These are phyloP conservation scores for Rhytidhysteron rufulum DNA, from an alignment of 2,329 filamentous ascomycete species.

Conservation along the genomic window DNA sequence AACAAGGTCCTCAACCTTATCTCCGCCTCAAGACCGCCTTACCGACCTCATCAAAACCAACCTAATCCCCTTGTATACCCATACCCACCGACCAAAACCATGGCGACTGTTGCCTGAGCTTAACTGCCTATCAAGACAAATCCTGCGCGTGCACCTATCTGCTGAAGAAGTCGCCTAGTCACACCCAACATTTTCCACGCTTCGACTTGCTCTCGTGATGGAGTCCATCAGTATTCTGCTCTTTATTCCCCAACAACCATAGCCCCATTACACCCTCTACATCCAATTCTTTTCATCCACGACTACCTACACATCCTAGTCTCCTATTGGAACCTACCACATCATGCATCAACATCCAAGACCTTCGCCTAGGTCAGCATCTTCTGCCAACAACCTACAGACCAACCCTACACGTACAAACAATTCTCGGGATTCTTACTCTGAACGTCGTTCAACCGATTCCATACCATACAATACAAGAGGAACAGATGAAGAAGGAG, in stretches of 20 bases:
- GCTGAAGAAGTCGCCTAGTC: slow-evolving; percentile 23
- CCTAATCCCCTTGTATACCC: slow-evolving; percentile 12
- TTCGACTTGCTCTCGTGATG: slow-evolving; percentile 34
- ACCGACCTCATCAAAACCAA: no score
- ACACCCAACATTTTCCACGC: slow-evolving; percentile 9
- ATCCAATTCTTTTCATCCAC: slow-evolving; percentile 5
- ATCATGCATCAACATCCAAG: slow-evolving; percentile 90
- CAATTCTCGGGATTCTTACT: slow-evolving; percentile 66
- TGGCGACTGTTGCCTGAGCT: slow-evolving; percentile 37
- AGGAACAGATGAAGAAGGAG: slow-evolving; percentile 48
- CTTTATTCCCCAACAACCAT: slow-evolving; percentile 29
- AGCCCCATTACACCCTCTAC: slow-evolving; percentile 15
- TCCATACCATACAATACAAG: slow-evolving; percentile 47
- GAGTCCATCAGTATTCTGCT: slow-evolving; percentile 31
- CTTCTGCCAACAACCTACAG: slow-evolving; percentile 67
- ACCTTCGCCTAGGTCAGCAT: slow-evolving; percentile 66
- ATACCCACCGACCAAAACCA: slow-evolving; percentile 11
- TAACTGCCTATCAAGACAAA: slow-evolving; percentile 6
- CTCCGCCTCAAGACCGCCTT: slow-evolving; percentile 18
- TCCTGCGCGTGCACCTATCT: slow-evolving; percentile 26
- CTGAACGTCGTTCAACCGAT: slow-evolving; percentile 50
- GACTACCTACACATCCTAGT: slow-evolving; percentile 4
- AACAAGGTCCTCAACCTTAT: slow-evolving; percentile 35
- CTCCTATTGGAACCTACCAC: slow-evolving; percentile 17
- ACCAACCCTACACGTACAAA: slow-evolving; percentile 68